phyloP scores from a whole-genome alignment of 192 early-diverging fungal species.

The Pilobolus umbonatus region DNA sequence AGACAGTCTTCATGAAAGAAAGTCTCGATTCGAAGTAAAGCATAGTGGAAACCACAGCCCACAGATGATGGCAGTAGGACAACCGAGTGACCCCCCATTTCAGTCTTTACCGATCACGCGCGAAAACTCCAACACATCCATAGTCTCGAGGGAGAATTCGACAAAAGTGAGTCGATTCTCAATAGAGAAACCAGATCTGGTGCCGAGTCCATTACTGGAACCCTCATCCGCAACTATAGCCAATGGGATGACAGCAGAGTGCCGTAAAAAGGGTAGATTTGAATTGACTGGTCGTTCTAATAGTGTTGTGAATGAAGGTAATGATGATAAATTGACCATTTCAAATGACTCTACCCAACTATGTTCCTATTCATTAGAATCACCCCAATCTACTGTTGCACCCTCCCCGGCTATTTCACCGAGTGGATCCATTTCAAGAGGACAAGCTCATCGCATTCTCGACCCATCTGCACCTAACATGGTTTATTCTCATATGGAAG shows the following conservation, averaged over 20 bases:
- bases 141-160: constrained; percentile 4
- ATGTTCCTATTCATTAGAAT: not conserved
- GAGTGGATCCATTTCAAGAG: not conserved
- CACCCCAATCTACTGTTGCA: not conserved
- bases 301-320: not conserved
- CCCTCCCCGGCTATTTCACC: constrained; percentile 3
- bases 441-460: constrained; percentile 2
- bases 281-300: constrained; percentile 25
- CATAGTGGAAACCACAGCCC: not conserved
- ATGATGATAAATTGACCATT: not conserved
- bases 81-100: constrained; percentile 6
- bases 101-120: constrained; percentile 7
- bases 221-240: not conserved
- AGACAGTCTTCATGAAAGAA: constrained; percentile 2
- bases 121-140: constrained; percentile 11
- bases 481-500: constrained; percentile 10
- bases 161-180: constrained; percentile 19
- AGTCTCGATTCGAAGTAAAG: constrained; percentile 9
- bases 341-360: not conserved
- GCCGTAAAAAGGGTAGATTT: constrained; percentile 33
- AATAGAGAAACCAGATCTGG: constrained; percentile 3
- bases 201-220: not conserved
- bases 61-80: not conserved
- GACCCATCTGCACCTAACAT: not conserved
- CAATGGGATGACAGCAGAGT: constrained; percentile 13